A percentile compares a stretch with the other conserved stretches of the same genome.
Evolutionary conservation across 441 rosid genomes (phyloP).

Genomic region (Bruguiera hainesii): DNA sequence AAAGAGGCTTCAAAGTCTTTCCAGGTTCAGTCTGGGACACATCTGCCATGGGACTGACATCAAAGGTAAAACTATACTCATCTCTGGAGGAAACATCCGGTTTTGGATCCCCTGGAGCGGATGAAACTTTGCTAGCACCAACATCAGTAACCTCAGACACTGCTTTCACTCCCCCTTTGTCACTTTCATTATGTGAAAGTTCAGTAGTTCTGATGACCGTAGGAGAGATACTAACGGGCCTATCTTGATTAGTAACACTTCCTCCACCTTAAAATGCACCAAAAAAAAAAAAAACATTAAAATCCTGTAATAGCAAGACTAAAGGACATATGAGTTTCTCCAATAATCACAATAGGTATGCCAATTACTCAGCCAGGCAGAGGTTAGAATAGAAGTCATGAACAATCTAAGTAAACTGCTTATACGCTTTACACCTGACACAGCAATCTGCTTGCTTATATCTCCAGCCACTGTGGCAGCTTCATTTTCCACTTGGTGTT

Average conservation of each 20-base stretch:
- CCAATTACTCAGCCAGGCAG: background rate
- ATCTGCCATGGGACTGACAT: constrained; percentile 38
- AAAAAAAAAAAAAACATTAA: constrained; percentile 24
- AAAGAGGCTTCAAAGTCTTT: constrained; percentile 45
- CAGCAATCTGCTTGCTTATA: constrained; percentile 23
- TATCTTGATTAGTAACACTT: constrained; percentile 36
- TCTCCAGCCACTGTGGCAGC: constrained; percentile 25
- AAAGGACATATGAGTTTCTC: constrained; percentile 20
- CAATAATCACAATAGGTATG: constrained; percentile 5
- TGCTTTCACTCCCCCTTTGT: constrained; percentile 34
- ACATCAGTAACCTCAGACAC: constrained; percentile 27
- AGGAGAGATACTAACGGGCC: constrained; percentile 46
- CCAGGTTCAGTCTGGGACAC: constrained; percentile 37
- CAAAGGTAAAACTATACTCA: constrained; percentile 56
- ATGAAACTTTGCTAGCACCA: constrained; percentile 25
- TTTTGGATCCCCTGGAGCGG: constrained; percentile 35
- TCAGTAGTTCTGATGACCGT: constrained; percentile 33
- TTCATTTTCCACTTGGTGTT: constrained; percentile 24
- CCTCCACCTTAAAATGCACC: constrained; percentile 36
- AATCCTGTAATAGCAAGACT: constrained; percentile 33
- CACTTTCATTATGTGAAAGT: constrained; percentile 38
- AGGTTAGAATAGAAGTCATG: background rate
- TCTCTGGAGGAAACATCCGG: constrained; percentile 41
- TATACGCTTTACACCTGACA: constrained; percentile 24
- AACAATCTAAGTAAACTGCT: constrained; percentile 10